Evolutionary conservation across 1,284 basidiomycete genomes (phyloP).

Genomic region (Tilletia indica): DNA sequence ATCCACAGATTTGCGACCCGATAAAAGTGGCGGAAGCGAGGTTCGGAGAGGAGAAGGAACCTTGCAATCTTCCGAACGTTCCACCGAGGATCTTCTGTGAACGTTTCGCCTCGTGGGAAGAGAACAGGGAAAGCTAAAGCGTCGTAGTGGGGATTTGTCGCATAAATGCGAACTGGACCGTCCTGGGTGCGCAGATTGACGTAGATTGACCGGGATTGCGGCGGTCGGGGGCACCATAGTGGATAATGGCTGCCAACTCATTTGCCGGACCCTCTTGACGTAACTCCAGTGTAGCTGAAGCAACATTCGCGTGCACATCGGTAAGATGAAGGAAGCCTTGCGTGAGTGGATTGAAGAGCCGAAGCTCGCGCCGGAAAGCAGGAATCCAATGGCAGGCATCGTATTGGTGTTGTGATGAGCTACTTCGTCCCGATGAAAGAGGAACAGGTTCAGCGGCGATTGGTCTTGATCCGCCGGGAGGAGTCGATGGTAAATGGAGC

Average conservation of each 20-base stretch:
- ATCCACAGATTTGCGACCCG: not conserved
- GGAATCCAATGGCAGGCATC: not conserved
- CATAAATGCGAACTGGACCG: not conserved
- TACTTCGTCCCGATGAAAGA: not conserved
- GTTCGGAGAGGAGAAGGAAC: not conserved
- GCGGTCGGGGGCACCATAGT: not conserved
- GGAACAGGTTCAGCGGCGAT: not conserved
- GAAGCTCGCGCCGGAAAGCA: not conserved
- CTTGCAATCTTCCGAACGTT: not conserved
- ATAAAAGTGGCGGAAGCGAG: not conserved
- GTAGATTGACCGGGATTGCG: not conserved
- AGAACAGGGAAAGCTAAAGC: not conserved
- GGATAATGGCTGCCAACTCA: not conserved
- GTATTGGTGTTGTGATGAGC: not conserved
- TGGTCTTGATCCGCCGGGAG: not conserved
- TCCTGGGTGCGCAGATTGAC: not conserved
- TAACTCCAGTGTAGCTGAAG: not conserved
- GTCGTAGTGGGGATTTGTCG: not conserved
- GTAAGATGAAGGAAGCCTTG: not conserved
- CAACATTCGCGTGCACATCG: not conserved
- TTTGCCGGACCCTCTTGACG: not conserved
- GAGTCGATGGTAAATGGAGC: not conserved
- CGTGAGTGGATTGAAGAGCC: not conserved
- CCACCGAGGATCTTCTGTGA: not conserved
- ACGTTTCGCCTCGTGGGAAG: not conserved